phyloP scores from a whole-genome alignment of 345 rosid genomes.

The Clarkia xantiana region DNA sequence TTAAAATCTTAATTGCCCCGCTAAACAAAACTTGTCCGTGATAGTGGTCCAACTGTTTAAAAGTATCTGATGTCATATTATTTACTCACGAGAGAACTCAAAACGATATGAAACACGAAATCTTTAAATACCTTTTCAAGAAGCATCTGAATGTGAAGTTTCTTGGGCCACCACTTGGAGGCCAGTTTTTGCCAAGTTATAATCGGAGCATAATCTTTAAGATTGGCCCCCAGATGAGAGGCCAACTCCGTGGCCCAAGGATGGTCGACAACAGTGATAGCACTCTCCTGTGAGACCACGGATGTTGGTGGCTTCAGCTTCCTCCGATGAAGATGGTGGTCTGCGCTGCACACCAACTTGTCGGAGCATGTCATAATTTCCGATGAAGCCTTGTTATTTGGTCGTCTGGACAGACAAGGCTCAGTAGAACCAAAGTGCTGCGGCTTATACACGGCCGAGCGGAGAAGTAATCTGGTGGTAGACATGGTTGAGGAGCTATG shows the following conservation, averaged over 20 bases:
- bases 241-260: conserved; percentile 6
- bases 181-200: conserved; percentile 12
- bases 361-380: neutral
- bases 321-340: conserved; percentile 7
- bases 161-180: conserved; percentile 15
- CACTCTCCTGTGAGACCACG: conserved; percentile 11
- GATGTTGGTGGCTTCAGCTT: conserved; percentile 14
- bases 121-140: conserved; percentile 24
- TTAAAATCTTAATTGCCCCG: no score
- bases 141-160: conserved; percentile 22
- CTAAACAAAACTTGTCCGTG: accelerated
- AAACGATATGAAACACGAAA: neutral
- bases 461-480: conserved; percentile 20
- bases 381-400: neutral
- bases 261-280: conserved; percentile 10
- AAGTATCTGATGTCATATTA: no score
- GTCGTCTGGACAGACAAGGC: neutral
- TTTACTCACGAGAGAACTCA: no score
- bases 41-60: no score
- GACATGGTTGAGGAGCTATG: conserved; percentile 14
- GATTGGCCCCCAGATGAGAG: conserved; percentile 7
- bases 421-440: neutral
- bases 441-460: conserved; percentile 3
- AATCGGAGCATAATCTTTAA: conserved; percentile 9
- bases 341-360: neutral